Evolutionary conservation across 257 asterid species (phyloP).

Genomic region (Paraleonurus japonicus): DNA sequence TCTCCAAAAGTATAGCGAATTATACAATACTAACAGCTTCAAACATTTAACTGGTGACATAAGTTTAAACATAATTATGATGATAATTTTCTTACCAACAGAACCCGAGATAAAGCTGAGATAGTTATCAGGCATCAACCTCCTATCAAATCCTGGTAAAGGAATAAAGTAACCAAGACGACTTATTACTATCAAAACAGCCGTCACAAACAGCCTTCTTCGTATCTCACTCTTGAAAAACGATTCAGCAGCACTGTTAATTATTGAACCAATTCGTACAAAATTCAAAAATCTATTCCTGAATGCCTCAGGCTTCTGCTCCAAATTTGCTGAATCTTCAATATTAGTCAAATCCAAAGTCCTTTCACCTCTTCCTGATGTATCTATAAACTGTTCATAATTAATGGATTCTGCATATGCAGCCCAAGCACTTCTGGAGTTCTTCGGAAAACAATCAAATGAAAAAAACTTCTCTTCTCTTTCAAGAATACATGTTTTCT

Average conservation of each 20-base stretch:
- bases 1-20: not conserved
- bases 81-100: constrained; percentile 53
- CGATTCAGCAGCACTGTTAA: constrained; percentile 71
- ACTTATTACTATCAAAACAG: constrained; percentile 65
- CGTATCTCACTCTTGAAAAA: constrained; percentile 98
- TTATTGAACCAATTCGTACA: constrained; percentile 66
- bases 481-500: constrained; percentile 25
- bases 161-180: constrained; percentile 94
- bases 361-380: constrained; percentile 33
- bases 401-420: constrained; percentile 51
- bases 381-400: constrained; percentile 40
- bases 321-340: constrained; percentile 24
- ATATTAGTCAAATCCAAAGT: constrained; percentile 21
- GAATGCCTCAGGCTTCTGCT: constrained; percentile 44
- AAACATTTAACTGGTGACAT: not conserved
- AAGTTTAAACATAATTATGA: not conserved
- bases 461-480: constrained; percentile 27
- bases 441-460: constrained; percentile 25
- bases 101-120: constrained; percentile 87
- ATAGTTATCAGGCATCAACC: constrained; percentile 86
- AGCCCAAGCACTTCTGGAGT: constrained; percentile 36
- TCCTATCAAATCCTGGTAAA: constrained; percentile 91
- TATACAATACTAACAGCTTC: not conserved
- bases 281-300: constrained; percentile 74
- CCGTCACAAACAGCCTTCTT: constrained; percentile 87